phyloP scores from a whole-genome alignment of 352 stramenopile genomes.

The Pythium vanterpoolii region DNA sequence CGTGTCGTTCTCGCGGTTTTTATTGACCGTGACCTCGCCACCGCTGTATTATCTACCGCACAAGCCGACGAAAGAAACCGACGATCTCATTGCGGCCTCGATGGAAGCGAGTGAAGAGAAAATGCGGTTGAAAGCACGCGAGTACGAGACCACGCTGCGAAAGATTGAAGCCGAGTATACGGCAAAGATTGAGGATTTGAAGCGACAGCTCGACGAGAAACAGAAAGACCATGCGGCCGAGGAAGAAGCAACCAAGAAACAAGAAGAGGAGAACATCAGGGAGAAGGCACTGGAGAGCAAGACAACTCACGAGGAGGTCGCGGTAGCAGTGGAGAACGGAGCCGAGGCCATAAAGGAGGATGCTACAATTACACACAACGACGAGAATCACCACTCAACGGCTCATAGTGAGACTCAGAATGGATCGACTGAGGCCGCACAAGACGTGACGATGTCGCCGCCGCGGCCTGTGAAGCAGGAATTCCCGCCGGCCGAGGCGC shows the following conservation, averaged over 20 bases:
- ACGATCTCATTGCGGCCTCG: slow-evolving; percentile 64
- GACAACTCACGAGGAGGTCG: neutral
- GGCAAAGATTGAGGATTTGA: slow-evolving; percentile 44
- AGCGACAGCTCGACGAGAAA: slow-evolving; percentile 38
- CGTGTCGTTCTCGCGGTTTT: slow-evolving; percentile 46
- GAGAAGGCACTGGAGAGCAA: slow-evolving; percentile 5
- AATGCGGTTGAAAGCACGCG: slow-evolving; percentile 31
- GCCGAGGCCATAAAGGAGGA: slow-evolving; percentile 14
- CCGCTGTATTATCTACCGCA: slow-evolving; percentile 71
- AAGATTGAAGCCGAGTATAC: slow-evolving; percentile 49
- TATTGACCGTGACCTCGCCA: slow-evolving; percentile 64
- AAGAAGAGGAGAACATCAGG: slow-evolving; percentile 10
- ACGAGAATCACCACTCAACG: neutral
- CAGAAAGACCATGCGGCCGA: slow-evolving; percentile 23
- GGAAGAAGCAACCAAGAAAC: slow-evolving; percentile 15
- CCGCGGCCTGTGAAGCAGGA: slow-evolving; percentile 5
- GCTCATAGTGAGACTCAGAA: neutral
- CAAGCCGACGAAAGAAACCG: slow-evolving; percentile 75
- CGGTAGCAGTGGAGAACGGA: slow-evolving; percentile 5
- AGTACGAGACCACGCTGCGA: slow-evolving; percentile 43
- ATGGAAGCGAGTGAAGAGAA: slow-evolving; percentile 74
- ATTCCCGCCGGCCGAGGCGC: neutral
- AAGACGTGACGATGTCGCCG: neutral
- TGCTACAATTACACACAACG: neutral
- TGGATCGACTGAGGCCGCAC: neutral